A percentile compares a stretch with the other conserved stretches of the same genome.
phyloP scores from a whole-genome alignment of 768 basidiomycete genomes.

The Daedalea quercina region DNA sequence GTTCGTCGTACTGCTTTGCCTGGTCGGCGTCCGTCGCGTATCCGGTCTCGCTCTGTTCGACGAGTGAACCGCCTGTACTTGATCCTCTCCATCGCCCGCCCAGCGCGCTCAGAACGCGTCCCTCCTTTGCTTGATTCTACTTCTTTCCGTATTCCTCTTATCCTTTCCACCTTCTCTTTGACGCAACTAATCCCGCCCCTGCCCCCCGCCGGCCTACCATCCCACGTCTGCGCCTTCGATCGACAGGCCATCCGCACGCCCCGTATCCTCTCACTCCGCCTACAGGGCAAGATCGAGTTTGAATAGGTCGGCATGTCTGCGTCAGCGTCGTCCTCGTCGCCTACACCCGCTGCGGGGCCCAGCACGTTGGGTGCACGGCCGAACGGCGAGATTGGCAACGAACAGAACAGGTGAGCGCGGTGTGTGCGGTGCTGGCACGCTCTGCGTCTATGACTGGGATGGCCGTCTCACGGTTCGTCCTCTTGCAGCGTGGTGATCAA shows the following conservation, averaged over 20 bases:
- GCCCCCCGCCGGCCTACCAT: not conserved
- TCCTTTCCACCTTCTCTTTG: conserved; percentile 9
- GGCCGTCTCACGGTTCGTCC: not conserved
- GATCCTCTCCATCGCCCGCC: not conserved
- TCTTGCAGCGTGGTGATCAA: conserved; percentile 82
- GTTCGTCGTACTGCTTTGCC: not conserved
- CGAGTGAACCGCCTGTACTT: not conserved
- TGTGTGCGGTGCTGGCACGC: not conserved
- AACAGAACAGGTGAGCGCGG: conserved; percentile 23
- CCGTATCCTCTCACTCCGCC: not conserved
- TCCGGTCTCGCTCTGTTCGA: not conserved
- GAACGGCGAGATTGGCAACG: conserved; percentile 18
- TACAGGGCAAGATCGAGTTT: conserved; percentile 2
- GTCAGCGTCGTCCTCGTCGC: conserved; percentile 19
- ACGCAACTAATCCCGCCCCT: conserved; percentile 10
- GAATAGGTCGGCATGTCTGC: conserved; percentile 18
- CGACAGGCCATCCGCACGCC: not conserved
- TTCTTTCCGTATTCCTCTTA: conserved; percentile 7
- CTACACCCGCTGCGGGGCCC: conserved; percentile 18
- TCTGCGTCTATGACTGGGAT: not conserved
- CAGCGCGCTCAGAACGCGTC: conserved; percentile 18
- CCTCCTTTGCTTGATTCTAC: conserved; percentile 14
- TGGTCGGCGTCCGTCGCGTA: conserved; percentile 3
- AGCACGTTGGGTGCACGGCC: conserved; percentile 14
- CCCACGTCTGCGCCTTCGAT: not conserved